Percentiles rank a stretch among this genome's conserved stretches.
phyloP scores from a whole-genome alignment of 257 asterid species.

The Jacaranda copaia region DNA sequence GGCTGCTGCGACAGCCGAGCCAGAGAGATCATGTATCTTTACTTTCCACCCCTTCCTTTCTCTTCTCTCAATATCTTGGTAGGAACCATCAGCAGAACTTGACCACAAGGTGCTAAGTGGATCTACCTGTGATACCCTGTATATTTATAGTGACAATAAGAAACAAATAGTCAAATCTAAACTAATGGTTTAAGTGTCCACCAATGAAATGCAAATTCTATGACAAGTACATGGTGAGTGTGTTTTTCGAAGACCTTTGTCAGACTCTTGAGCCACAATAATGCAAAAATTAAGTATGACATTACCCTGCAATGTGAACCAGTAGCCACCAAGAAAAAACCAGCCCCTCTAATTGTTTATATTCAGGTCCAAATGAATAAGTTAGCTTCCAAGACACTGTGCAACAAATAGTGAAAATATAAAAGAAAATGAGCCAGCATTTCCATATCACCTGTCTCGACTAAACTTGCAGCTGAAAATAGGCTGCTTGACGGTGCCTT shows the following conservation, averaged over 20 bases:
- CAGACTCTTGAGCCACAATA: too few species aligned
- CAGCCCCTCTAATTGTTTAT: not conserved
- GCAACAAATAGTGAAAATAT: slow-evolving; percentile 5
- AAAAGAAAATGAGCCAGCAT: not conserved
- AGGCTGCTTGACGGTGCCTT: slow-evolving; percentile 82
- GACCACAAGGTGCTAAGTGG: slow-evolving; percentile 74
- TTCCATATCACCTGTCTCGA: slow-evolving; percentile 73
- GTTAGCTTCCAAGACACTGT: not conserved
- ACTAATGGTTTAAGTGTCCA: not conserved
- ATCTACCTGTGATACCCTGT: slow-evolving; percentile 78
- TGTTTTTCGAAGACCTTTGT: not conserved
- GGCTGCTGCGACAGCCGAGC: slow-evolving; percentile 96
- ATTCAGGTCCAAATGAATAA: slow-evolving; percentile 1
- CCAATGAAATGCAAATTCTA: not conserved
- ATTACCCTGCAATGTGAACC: not conserved
- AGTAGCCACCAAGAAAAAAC: not conserved
- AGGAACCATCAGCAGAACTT: slow-evolving; percentile 55
- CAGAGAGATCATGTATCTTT: slow-evolving; percentile 92
- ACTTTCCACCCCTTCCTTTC: slow-evolving; percentile 98
- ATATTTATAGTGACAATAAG: slow-evolving; percentile 20
- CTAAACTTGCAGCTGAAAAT: slow-evolving; percentile 97
- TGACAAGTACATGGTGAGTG: not conserved
- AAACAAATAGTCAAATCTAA: not conserved
- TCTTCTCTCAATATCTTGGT: slow-evolving; percentile 74
- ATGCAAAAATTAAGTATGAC: too few species aligned